Evolutionary conservation across 2,329 filamentous ascomycete genomes (phyloP).

Genomic region (Atkinsonella hypoxylon): DNA sequence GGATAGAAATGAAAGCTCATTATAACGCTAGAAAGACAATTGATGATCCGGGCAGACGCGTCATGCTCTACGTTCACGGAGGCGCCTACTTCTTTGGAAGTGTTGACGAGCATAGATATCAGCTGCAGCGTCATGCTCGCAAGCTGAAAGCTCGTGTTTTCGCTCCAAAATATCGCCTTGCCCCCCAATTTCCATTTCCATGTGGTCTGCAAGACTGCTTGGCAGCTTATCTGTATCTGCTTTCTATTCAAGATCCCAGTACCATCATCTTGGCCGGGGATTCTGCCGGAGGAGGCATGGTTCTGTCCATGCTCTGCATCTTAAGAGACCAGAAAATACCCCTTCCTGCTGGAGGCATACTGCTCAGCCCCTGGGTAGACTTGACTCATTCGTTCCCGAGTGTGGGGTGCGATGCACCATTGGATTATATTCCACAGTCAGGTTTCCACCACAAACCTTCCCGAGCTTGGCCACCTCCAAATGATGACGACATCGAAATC

Average conservation of each 20-base stretch:
- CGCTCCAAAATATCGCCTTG: conserved; percentile 74
- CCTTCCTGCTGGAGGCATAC: conserved; percentile 75
- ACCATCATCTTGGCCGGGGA: conserved; percentile 86
- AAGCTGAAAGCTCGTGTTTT: conserved; percentile 87
- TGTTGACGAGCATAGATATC: conserved; percentile 94
- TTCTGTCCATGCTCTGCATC: conserved; percentile 65
- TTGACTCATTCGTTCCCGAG: conserved; percentile 93
- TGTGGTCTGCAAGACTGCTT: conserved; percentile 86
- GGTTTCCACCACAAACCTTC: conserved; percentile 91
- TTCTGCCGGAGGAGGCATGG: conserved; percentile 87
- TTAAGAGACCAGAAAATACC: conserved; percentile 75
- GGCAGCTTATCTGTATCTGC: conserved; percentile 73
- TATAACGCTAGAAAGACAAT: conserved; percentile 52
- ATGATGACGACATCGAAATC: conserved; percentile 56
- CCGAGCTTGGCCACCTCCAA: conserved; percentile 83
- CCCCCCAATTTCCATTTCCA: conserved; percentile 92
- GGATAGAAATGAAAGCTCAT: conserved; percentile 90
- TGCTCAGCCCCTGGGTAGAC: conserved; percentile 94
- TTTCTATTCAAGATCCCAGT: conserved; percentile 62
- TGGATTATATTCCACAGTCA: conserved; percentile 79
- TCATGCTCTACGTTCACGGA: conserved; percentile 91
- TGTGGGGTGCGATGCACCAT: conserved; percentile 54
- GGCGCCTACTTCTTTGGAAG: conserved; percentile 94
- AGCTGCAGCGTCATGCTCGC: conserved; percentile 88
- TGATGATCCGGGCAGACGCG: conserved; percentile 50